Percentiles rank a stretch among this genome's conserved stretches.
Evolutionary conservation across 345 rosid species (phyloP).

Genomic region (Eucalyptus marginata): DNA sequence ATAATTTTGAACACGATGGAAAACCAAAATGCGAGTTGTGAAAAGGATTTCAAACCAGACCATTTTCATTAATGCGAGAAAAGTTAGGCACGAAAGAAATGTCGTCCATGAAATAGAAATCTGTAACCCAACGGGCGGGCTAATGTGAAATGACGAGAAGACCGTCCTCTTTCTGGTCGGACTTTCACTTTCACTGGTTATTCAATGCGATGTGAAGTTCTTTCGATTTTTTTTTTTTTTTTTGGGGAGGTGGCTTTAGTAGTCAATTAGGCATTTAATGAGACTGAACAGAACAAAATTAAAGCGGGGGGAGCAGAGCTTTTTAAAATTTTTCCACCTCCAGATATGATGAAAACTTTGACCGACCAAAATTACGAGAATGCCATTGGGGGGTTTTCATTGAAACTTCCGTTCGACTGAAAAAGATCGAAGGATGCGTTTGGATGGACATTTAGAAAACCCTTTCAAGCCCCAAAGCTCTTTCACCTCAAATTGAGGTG

Average conservation of each 20-base stretch:
- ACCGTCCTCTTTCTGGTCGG: not conserved
- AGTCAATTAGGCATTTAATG: not conserved
- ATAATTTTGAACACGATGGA: not conserved
- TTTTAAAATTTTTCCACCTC: not conserved
- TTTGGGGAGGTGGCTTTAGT: not conserved
- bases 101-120: not conserved
- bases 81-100: not conserved
- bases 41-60: not conserved
- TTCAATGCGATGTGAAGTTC: not conserved
- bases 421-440: too few relatives aligned
- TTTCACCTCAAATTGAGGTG: too few relatives aligned
- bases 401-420: not conserved
- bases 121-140: not conserved
- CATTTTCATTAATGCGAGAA: not conserved
- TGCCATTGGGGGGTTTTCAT: not conserved
- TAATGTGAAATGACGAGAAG: not conserved
- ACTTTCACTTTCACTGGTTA: not conserved
- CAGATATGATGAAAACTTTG: slow-evolving; percentile 41
- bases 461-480: too few relatives aligned
- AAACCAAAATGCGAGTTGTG: not conserved
- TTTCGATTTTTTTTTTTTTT: not conserved
- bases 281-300: slow-evolving; percentile 23
- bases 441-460: too few relatives aligned
- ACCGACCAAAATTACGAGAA: slow-evolving; percentile 6
- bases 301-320: slow-evolving; percentile 27